These are phyloP conservation scores for Colletotrichum sidae DNA, from an alignment of 2,329 filamentous ascomycete species.

Conservation along the genomic window DNA sequence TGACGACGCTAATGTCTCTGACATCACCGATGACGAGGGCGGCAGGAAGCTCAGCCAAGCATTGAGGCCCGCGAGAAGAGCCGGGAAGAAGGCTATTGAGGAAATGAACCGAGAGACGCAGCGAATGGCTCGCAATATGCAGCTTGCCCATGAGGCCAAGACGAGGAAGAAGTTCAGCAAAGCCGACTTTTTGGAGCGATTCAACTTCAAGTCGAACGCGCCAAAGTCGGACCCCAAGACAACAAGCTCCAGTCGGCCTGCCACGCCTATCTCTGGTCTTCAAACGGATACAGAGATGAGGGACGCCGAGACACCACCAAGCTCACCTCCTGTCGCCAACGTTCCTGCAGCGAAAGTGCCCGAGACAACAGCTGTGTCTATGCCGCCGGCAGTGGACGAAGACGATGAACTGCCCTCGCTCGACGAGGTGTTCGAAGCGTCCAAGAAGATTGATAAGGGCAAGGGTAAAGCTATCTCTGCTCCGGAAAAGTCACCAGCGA, in stretches of 20 bases:
- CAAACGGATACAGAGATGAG: conserved; percentile 64
- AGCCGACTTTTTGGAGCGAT: conserved; percentile 82
- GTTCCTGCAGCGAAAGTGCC: conserved; percentile 42
- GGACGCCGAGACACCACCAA: conserved; percentile 75
- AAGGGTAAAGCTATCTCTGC: conserved; percentile 54
- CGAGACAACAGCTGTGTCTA: conserved; percentile 24
- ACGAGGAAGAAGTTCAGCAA: conserved; percentile 93
- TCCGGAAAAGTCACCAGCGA: conserved; percentile 33
- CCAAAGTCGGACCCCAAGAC: conserved; percentile 48
- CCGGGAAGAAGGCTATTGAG: conserved; percentile 93
- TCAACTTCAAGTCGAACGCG: conserved; percentile 74
- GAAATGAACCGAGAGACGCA: conserved; percentile 97
- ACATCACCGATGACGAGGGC: conserved; percentile 70
- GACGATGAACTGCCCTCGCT: conserved; percentile 52
- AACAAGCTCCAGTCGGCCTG: conserved; percentile 67
- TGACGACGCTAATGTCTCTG: conserved; percentile 67
- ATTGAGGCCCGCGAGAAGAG: conserved; percentile 80
- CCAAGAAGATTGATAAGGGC: conserved; percentile 62
- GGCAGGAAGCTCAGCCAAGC: conserved; percentile 76
- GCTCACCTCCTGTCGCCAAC: conserved; percentile 67
- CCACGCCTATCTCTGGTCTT: conserved; percentile 56
- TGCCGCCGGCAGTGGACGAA: conserved; percentile 36
- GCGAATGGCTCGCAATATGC: conserved; percentile 88
- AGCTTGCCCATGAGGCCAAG: conserved; percentile 88
- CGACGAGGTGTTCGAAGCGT: conserved; percentile 48